A percentile compares a stretch with the other conserved stretches of the same genome.
These are phyloP conservation scores for Primulina tabacum DNA, from an alignment of 257 asterid genomes.

Conservation along the genomic window DNA sequence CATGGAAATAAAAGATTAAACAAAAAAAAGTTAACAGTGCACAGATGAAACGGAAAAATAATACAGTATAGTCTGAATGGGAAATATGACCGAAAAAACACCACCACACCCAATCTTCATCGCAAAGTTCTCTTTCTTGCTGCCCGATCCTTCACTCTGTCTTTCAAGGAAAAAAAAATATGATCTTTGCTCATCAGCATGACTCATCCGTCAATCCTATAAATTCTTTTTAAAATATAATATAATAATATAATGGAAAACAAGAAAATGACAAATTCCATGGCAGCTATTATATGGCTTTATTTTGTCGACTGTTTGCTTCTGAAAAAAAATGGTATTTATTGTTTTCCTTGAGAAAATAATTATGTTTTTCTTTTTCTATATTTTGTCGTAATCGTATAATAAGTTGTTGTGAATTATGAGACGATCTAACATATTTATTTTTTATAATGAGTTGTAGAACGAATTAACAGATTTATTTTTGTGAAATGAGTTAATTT, in stretches of 20 bases:
- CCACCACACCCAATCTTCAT: conserved; percentile 10
- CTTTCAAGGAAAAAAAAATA: neutral
- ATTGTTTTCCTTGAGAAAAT: too few species aligned
- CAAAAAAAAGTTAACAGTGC: conserved; percentile 29
- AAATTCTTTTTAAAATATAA: too few species aligned
- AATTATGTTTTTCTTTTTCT: too few species aligned
- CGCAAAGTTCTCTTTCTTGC: neutral
- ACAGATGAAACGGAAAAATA: conserved; percentile 9
- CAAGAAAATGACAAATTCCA: neutral
- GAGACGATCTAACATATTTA: too few species aligned
- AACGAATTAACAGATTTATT: too few species aligned
- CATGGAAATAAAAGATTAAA: neutral
- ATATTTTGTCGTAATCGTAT: too few species aligned
- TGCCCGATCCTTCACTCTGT: conserved; percentile 14
- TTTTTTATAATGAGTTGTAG: too few species aligned
- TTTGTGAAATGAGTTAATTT: too few species aligned
- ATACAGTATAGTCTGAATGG: conserved; percentile 15
- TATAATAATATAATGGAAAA: neutral
- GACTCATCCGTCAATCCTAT: neutral
- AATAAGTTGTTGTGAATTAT: too few species aligned
- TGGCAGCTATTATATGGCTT: neutral
- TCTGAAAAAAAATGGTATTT: too few species aligned
- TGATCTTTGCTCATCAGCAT: neutral
- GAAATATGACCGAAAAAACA: neutral
- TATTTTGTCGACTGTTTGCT: neutral